phyloP scores from a whole-genome alignment of 768 basidiomycete genomes.

The Coprinopsis marcescibilis region DNA sequence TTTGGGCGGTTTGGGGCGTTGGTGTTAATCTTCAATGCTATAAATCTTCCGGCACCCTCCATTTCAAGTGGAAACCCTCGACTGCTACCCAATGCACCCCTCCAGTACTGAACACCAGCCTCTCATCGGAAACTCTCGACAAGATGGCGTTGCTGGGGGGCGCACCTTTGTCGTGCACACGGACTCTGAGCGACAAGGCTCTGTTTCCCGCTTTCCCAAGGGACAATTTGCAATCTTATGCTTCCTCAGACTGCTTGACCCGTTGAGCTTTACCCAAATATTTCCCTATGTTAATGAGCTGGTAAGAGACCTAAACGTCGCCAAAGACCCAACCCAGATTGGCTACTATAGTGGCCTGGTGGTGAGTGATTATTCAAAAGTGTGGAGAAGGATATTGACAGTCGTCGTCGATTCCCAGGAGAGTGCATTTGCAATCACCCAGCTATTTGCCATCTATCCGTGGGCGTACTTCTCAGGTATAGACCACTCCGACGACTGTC shows the following conservation, averaged over 20 bases:
- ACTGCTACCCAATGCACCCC: no score
- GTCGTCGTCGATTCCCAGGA: constrained; percentile 47
- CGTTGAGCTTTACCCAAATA: constrained; percentile 45
- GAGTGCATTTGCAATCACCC: constrained; percentile 56
- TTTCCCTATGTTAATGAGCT: constrained; percentile 71
- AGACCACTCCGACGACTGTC: background rate
- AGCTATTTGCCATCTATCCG: constrained; percentile 54
- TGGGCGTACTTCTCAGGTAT: constrained; percentile 57
- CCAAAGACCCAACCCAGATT: constrained; percentile 51
- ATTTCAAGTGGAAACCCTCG: no score
- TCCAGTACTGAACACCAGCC: no score
- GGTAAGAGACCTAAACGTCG: constrained; percentile 49
- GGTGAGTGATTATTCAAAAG: constrained; percentile 30
- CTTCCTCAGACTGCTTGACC: constrained; percentile 49
- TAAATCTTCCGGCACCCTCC: no score
- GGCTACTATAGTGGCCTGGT: constrained; percentile 69
- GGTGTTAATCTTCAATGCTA: no score
- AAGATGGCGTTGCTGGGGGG: no score
- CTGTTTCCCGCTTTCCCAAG: constrained; percentile 46
- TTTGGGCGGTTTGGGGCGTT: no score
- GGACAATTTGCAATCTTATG: constrained; percentile 51
- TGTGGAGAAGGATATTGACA: background rate
- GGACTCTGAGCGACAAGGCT: no score
- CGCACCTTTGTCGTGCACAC: no score
- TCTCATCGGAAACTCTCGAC: no score